Evolutionary conservation across 768 basidiomycete genomes (phyloP).

Genomic region (Filobasidium floriforme): DNA sequence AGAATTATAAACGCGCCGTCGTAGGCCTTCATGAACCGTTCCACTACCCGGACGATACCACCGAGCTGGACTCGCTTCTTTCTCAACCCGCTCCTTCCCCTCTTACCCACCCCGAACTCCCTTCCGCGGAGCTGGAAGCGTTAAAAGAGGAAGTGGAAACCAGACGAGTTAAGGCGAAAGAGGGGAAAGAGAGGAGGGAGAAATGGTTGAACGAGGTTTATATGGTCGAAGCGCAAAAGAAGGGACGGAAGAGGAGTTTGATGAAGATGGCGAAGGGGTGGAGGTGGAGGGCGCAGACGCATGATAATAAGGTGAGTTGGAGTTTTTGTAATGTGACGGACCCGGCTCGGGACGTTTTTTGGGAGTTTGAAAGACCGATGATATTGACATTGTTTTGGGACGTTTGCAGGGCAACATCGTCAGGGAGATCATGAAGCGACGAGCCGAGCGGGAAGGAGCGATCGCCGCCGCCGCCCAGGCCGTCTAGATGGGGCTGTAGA

Average conservation of each 20-base stretch:
- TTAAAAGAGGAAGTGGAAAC: slow-evolving; percentile 8
- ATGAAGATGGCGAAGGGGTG: slow-evolving; percentile 40
- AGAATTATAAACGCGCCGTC: slow-evolving; percentile 80
- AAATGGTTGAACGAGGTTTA: slow-evolving; percentile 62
- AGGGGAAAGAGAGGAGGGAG: slow-evolving; percentile 50
- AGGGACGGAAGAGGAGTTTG: slow-evolving; percentile 43
- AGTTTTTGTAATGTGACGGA: too few species aligned
- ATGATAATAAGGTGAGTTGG: slow-evolving; percentile 45
- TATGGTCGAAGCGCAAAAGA: slow-evolving; percentile 46
- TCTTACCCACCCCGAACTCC: background rate
- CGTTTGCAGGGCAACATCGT: slow-evolving; percentile 50
- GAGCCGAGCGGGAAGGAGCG: slow-evolving; percentile 48
- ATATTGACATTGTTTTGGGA: too few species aligned
- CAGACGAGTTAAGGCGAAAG: slow-evolving; percentile 20
- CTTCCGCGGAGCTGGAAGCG: slow-evolving; percentile 2
- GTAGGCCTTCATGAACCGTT: slow-evolving; percentile 88
- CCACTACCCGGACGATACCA: slow-evolving; percentile 75
- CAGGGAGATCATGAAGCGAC: slow-evolving; percentile 51
- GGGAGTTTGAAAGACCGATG: too few species aligned
- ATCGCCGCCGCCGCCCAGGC: slow-evolving; percentile 34
- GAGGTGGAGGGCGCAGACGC: slow-evolving; percentile 35
- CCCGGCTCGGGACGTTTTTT: too few species aligned
- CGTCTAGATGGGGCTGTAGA: background rate
- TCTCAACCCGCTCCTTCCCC: background rate
- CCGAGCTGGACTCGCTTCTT: slow-evolving; percentile 57